Conservation (phyloP, 1,284 basidiomycete species). For the Naganishia cerealis region DNA sequence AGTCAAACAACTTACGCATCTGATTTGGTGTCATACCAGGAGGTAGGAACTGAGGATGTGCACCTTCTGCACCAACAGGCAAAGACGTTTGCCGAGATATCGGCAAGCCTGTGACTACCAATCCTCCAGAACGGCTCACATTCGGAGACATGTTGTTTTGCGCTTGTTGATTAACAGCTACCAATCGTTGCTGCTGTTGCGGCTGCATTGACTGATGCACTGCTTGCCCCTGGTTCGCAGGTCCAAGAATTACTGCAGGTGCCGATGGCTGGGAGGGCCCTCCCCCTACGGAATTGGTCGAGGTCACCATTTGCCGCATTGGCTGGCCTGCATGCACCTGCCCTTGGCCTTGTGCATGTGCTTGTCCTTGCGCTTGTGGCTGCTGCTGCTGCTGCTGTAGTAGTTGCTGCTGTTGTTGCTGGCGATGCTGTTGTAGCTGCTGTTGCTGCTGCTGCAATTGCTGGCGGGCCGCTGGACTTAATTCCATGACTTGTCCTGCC, state of each 20-base stretch:
- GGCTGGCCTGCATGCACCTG: conserved; percentile 28
- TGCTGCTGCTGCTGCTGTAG: conserved; percentile 35
- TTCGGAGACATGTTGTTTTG: conserved; percentile 4
- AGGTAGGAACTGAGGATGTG: conserved; percentile 2
- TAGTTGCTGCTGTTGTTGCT: conserved; percentile 35
- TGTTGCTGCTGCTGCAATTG: conserved; percentile 32
- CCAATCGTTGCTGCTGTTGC: conserved; percentile 20
- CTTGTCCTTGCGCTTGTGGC: conserved; percentile 31
- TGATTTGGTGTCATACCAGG: conserved; percentile 7
- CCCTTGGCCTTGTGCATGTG: conserved; percentile 32
- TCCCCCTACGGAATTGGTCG: neutral
- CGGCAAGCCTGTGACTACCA: conserved; percentile 2
- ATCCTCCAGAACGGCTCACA: neutral
- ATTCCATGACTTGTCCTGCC: conserved; percentile 2
- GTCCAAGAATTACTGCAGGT: neutral
- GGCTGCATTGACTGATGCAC: conserved; percentile 14
- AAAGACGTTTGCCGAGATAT: conserved; percentile 3
- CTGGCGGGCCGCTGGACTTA: conserved; percentile 27
- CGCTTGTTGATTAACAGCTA: conserved; percentile 5
- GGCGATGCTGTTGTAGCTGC: conserved; percentile 26
- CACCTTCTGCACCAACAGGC: neutral
- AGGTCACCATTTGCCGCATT: neutral
- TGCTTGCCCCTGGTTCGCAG: neutral
- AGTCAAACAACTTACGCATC: conserved; percentile 3
- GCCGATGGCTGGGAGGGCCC: neutral